Percentiles rank a stretch among this genome's conserved stretches.
phyloP scores from a whole-genome alignment of 2,329 filamentous ascomycete species.

The Clathrospora elynae region DNA sequence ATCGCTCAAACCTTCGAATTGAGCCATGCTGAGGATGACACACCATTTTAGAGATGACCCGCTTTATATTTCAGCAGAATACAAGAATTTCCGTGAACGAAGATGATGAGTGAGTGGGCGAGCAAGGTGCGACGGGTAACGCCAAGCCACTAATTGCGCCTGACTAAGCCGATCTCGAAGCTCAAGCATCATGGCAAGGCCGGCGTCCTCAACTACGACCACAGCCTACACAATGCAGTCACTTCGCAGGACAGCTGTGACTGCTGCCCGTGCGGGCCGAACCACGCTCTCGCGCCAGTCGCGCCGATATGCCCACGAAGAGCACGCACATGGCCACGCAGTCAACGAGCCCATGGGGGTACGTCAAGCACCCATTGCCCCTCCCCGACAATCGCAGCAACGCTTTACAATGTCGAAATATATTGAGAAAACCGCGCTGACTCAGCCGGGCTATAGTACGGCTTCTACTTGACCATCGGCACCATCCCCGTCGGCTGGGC shows the following conservation, averaged over 20 bases:
- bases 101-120: conserved; percentile 17
- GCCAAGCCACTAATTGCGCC: conserved; percentile 23
- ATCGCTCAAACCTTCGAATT: conserved; percentile 21
- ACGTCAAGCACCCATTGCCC: conserved; percentile 41
- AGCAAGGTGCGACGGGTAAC: conserved; percentile 9
- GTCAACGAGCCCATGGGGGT: conserved; percentile 59
- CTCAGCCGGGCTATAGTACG: conserved; percentile 42
- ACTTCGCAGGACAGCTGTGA: conserved; percentile 51
- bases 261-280: conserved; percentile 49
- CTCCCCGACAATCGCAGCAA: not conserved
- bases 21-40: conserved; percentile 2
- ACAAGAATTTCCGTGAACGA: too few species aligned
- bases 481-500: conserved; percentile 53
- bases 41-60: not conserved
- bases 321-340: conserved; percentile 47
- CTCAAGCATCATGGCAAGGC: conserved; percentile 35
- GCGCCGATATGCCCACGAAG: conserved; percentile 50
- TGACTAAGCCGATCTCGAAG: conserved; percentile 28
- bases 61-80: not conserved
- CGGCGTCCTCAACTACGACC: conserved; percentile 25
- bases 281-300: conserved; percentile 44
- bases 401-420: not conserved
- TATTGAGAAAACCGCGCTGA: conserved; percentile 19
- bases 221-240: conserved; percentile 51
- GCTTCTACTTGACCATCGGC: conserved; percentile 56